Evolutionary conservation across 2,329 filamentous ascomycete genomes (phyloP).

Genomic region (Ceratocystis eucalypticola): DNA sequence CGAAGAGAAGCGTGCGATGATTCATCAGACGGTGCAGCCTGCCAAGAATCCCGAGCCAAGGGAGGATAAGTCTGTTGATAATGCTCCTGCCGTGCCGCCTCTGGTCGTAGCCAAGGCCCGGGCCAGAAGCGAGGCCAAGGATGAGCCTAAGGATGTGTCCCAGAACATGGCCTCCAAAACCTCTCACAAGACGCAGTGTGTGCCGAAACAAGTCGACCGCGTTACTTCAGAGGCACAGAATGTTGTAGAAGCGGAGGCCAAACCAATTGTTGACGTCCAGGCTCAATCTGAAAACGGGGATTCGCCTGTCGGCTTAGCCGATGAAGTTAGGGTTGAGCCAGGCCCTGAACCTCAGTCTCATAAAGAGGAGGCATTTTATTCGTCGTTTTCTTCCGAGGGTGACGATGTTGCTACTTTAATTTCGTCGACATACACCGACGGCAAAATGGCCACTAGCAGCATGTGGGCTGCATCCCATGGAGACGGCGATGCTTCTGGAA

Average conservation of each 20-base stretch:
- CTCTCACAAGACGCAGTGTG: background rate
- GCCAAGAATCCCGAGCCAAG: background rate
- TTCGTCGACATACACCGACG: slow-evolving; percentile 10
- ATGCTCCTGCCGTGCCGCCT: background rate
- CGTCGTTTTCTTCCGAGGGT: slow-evolving; percentile 10
- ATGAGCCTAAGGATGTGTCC: background rate
- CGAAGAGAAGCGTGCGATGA: background rate
- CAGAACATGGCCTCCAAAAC: background rate
- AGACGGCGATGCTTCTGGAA: slow-evolving; percentile 5
- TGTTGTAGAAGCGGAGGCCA: background rate
- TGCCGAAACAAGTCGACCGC: background rate
- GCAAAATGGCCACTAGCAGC: slow-evolving; percentile 11
- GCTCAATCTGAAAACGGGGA: background rate
- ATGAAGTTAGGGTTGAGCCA: background rate
- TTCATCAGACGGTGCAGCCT: background rate
- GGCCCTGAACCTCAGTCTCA: slow-evolving; percentile 21
- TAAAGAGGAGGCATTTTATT: slow-evolving; percentile 8
- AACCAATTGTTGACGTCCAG: background rate
- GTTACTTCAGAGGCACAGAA: background rate
- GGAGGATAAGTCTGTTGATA: background rate
- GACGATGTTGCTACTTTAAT: slow-evolving; percentile 13
- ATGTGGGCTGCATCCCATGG: slow-evolving; percentile 10
- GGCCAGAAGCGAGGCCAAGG: background rate
- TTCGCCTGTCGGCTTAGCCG: background rate
- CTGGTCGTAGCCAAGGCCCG: background rate